phyloP scores from a whole-genome alignment of 371 early-diverging fungal genomes.

The Zychaea mexicana region DNA sequence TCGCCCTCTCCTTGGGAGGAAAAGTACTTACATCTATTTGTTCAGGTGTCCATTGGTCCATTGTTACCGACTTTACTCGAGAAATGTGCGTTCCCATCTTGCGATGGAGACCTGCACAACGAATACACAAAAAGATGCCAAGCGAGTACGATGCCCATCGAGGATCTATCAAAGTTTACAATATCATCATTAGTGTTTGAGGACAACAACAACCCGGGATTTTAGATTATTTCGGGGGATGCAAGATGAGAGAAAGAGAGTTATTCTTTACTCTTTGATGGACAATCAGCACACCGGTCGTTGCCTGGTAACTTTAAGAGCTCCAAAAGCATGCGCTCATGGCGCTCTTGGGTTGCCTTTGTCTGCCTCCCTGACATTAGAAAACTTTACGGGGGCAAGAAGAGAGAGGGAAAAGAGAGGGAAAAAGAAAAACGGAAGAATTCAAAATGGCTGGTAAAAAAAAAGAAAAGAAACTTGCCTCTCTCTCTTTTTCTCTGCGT shows the following conservation, averaged over 20 bases:
- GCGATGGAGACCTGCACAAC: slow-evolving; percentile 91
- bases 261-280: slow-evolving; percentile 61
- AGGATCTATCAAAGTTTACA: slow-evolving; percentile 64
- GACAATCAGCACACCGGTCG: slow-evolving; percentile 82
- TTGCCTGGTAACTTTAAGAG: slow-evolving; percentile 77
- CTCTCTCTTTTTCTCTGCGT: background rate
- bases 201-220: no score
- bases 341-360: slow-evolving; percentile 43
- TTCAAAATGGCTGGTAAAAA: background rate
- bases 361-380: slow-evolving; percentile 45
- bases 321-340: slow-evolving; percentile 70
- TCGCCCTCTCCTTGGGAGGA: no score
- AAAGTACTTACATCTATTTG: slow-evolving; percentile 75
- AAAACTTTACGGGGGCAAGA: background rate
- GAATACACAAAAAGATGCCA: slow-evolving; percentile 92
- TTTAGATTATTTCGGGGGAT: background rate
- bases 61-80: slow-evolving; percentile 87
- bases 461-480: slow-evolving; percentile 1
- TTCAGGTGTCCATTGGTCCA: slow-evolving; percentile 94
- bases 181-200: no score
- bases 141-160: slow-evolving; percentile 96
- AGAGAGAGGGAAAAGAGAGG: background rate
- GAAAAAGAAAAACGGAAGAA: background rate
- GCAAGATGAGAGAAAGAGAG: background rate
- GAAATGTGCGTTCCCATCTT: slow-evolving; percentile 93